Base-by-base conservation (phyloP, 257 asterid genomes). In the Asclepias syriaca region DNA sequence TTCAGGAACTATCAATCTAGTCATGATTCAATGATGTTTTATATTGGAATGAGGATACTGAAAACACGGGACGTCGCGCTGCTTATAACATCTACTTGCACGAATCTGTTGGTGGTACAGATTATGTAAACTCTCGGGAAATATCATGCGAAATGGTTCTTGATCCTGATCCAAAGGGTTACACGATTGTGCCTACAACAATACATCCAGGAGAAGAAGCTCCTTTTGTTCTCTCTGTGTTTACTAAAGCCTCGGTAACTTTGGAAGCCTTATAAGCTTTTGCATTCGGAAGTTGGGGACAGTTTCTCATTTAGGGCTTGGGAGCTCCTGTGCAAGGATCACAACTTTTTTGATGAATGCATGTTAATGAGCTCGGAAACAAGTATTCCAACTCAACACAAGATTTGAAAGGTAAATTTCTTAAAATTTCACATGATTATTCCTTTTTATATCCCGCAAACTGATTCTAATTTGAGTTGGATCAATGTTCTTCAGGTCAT, bases 171-270 rank as follows among this genome's bases (percentile, higher is more conserved):
- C 99, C 99, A 7, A 92, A 81, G 87, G 99, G 99, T n/a, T 95
- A 92, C 84, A 95, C 98, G 1, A 92, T 95, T 78, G 97, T 95
- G 54, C 99, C 99, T 1, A 95, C 99, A 39, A 95, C 99, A 0
- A 90, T 95, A 77, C 97, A 95, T 79, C 99, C 99, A 3, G 99
- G 98, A 34, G 99, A 95, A 89, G 99, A 95, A 84, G 99, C 99
- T 1, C 98, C 99, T 32, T 92, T 95, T 78, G 98, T 92, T 67
- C 98, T 95, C 37, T 86, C 96, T 9, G 98, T 95, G 51, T 95
- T 95, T 84, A 95, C 99, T 64, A 95, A 92, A 80, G 94, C 99
- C 61, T 86, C 96, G 2, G 77, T 95, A 40, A 80, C 85, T 58
- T 97, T 92, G 50, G 99, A 95, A 83, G 87, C 98, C 77, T 86